Evolutionary conservation across 1,284 basidiomycete genomes (phyloP).

Genomic region (Trametes pubescens): DNA sequence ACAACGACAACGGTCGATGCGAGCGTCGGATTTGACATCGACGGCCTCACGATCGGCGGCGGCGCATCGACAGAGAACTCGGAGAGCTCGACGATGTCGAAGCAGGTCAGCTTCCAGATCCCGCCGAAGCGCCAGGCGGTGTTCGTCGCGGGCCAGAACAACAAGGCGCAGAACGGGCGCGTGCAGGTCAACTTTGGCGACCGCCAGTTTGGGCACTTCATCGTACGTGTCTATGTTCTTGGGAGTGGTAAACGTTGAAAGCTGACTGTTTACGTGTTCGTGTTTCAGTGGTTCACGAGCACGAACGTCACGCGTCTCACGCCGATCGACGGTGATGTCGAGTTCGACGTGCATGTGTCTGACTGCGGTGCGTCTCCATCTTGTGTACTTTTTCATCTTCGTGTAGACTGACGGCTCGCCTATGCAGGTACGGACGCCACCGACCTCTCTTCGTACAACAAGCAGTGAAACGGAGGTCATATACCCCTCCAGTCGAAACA

Average conservation of each 20-base stretch:
- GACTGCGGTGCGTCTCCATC: conserved; percentile 11
- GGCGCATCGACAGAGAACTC: not conserved
- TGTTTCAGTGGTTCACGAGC: conserved; percentile 17
- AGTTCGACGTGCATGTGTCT: conserved; percentile 22
- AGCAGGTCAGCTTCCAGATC: conserved; percentile 8
- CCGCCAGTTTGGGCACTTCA: conserved; percentile 19
- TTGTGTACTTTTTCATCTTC: not conserved
- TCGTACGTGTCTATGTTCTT: not conserved
- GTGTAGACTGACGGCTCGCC: not conserved
- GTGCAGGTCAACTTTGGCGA: conserved; percentile 17
- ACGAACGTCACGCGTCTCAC: conserved; percentile 17
- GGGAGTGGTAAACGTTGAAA: too few species aligned
- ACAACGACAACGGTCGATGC: conserved; percentile 6
- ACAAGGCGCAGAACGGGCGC: conserved; percentile 7
- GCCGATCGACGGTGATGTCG: conserved; percentile 12
- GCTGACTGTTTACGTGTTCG: not conserved
- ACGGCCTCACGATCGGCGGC: conserved; percentile 13
- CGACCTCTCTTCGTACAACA: conserved; percentile 2
- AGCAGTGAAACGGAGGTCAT: not conserved
- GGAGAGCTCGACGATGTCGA: conserved; percentile 12
- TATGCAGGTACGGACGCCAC: conserved; percentile 1
- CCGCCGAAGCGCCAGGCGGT: conserved; percentile 20
- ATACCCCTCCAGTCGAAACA: not conserved
- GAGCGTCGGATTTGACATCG: conserved; percentile 10
- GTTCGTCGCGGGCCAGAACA: conserved; percentile 11